Conservation (phyloP, 2,329 filamentous ascomycete species). For the Hirsutella thompsonii region DNA sequence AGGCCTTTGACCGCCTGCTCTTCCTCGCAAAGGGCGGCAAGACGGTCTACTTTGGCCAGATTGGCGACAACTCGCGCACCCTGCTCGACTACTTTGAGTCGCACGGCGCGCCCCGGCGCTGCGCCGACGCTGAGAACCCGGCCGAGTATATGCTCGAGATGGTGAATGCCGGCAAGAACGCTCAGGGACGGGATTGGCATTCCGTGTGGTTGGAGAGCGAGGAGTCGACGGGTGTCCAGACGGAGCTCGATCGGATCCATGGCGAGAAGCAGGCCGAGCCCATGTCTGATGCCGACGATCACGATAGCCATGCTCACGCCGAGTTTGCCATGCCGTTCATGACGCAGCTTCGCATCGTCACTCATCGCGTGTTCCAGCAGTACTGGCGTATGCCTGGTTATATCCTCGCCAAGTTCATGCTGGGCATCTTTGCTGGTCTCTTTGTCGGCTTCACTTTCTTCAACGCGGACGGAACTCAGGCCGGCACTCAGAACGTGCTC, state of each 20-base stretch:
- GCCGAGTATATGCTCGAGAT: conserved; percentile 63
- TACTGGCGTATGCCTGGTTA: conserved; percentile 75
- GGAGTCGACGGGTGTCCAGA: conserved; percentile 36
- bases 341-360: conserved; percentile 52
- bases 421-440: conserved; percentile 46
- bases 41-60: conserved; percentile 58
- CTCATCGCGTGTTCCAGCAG: conserved; percentile 61
- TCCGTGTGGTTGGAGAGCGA: conserved; percentile 45
- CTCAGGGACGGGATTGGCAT: conserved; percentile 47
- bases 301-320: conserved; percentile 21
- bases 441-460: conserved; percentile 71
- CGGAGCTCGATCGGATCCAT: conserved; percentile 53
- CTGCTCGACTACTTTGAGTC: conserved; percentile 51
- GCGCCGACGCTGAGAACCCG: conserved; percentile 52
- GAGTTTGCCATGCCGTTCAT: conserved; percentile 71
- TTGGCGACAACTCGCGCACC: conserved; percentile 44
- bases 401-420: conserved; percentile 57
- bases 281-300: conserved; percentile 1
- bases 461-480: conserved; percentile 35
- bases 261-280: conserved; percentile 23
- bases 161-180: conserved; percentile 26
- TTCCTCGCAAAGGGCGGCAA: conserved; percentile 53
- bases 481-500: conserved; percentile 63
- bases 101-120: conserved; percentile 44
- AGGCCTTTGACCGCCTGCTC: conserved; percentile 45